Conservation (phyloP, 192 early-diverging fungal species). For the Linnemannia zychae region DNA sequence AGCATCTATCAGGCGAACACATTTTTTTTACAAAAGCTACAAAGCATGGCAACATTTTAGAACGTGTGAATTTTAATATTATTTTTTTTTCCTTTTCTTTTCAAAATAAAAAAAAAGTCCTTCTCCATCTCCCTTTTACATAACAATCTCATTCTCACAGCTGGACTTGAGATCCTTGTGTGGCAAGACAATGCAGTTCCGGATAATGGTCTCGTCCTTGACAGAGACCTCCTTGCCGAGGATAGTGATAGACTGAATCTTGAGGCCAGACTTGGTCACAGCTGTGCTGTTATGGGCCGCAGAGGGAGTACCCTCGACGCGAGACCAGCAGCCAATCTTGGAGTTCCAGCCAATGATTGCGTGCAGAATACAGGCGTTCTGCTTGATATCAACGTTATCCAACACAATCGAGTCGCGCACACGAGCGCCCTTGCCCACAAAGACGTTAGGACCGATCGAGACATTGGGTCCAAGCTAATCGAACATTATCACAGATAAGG, state of each 20-base stretch:
- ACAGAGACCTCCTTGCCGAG: constrained; percentile 94
- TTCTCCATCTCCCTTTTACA: constrained; percentile 69
- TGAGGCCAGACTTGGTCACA: constrained; percentile 88
- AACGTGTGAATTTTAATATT: too few relatives aligned
- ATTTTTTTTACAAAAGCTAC: too few relatives aligned
- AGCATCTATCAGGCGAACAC: too few relatives aligned
- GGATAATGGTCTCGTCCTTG: constrained; percentile 93
- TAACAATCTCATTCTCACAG: constrained; percentile 95
- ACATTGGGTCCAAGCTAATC: constrained; percentile 94
- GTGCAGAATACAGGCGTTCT: constrained; percentile 88
- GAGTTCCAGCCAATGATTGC: constrained; percentile 95
- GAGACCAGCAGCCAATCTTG: constrained; percentile 93
- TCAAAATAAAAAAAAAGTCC: neutral
- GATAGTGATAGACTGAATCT: constrained; percentile 93
- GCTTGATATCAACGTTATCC: constrained; percentile 93
- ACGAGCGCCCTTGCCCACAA: constrained; percentile 92
- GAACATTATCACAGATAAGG: neutral
- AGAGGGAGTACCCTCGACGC: constrained; percentile 90
- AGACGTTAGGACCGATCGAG: constrained; percentile 90
- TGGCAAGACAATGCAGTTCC: constrained; percentile 98
- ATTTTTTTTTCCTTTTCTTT: neutral
- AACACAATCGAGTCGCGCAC: constrained; percentile 95
- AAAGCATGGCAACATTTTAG: neutral
- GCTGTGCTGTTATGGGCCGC: constrained; percentile 77
- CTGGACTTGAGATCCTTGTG: constrained; percentile 94